These are phyloP conservation scores for Saccharomycopsis vini DNA, from an alignment of 805 yeast species.

Conservation along the genomic window DNA sequence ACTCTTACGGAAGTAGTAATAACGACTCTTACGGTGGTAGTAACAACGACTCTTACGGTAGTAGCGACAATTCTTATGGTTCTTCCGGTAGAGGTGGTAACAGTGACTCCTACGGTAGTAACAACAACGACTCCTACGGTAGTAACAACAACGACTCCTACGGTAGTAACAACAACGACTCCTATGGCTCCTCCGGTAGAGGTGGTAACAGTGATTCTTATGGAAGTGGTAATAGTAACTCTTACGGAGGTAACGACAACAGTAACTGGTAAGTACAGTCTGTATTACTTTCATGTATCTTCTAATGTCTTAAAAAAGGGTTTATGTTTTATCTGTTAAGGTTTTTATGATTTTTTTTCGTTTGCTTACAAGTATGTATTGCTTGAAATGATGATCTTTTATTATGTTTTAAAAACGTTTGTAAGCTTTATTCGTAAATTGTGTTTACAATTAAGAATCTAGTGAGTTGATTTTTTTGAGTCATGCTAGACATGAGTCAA, in stretches of 20 bases:
- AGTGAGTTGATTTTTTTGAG: too few species aligned
- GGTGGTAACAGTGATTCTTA: slow-evolving; percentile 23
- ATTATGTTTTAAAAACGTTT: too few species aligned
- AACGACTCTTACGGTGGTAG: slow-evolving; percentile 9
- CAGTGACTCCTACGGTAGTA: slow-evolving; percentile 21
- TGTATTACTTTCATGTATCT: not conserved
- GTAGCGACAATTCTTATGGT: slow-evolving; percentile 29
- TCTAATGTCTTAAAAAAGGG: too few species aligned
- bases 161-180: slow-evolving; percentile 28
- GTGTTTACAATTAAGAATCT: too few species aligned
- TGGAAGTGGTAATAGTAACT: slow-evolving; percentile 23
- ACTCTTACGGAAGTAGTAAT: slow-evolving; percentile 24
- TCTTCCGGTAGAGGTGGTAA: slow-evolving; percentile 24
- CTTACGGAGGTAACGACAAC: slow-evolving; percentile 23
- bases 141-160: slow-evolving; percentile 21
- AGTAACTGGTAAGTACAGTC: slow-evolving; percentile 19
- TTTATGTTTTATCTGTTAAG: slow-evolving; percentile 19
- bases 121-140: slow-evolving; percentile 18
- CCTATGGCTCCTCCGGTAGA: slow-evolving; percentile 27
- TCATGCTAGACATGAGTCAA: too few species aligned
- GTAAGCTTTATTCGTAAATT: too few species aligned
- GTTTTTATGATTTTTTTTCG: too few species aligned
- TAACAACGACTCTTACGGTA: slow-evolving; percentile 25
- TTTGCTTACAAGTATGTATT: too few species aligned
- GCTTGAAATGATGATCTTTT: too few species aligned